Percentiles rank a stretch among this genome's conserved stretches.
phyloP scores from a whole-genome alignment of 108 stramenopile genomes.

The Conticribra weissflogii region DNA sequence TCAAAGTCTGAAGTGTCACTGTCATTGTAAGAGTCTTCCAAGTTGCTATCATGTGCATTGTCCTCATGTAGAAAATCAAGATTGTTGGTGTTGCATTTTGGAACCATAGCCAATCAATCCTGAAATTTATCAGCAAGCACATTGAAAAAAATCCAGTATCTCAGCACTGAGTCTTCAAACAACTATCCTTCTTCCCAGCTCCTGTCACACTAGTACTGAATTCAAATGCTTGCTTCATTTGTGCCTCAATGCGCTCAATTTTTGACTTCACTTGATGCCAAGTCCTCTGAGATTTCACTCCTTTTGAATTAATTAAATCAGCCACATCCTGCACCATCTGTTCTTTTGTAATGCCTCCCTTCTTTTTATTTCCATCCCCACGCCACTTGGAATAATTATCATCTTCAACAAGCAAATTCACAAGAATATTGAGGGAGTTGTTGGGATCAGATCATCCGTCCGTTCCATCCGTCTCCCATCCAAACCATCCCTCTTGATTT shows the following conservation, averaged over 20 bases:
- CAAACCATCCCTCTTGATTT: too few relatives aligned
- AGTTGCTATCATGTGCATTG: too few relatives aligned
- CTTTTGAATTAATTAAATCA: slow-evolving; percentile 2
- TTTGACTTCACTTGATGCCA: neutral
- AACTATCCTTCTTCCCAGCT: too few relatives aligned
- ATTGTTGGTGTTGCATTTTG: too few relatives aligned
- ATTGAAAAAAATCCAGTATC: too few relatives aligned
- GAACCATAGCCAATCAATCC: too few relatives aligned
- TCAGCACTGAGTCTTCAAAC: too few relatives aligned
- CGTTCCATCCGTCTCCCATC: slow-evolving; percentile 4
- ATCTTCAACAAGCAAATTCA: neutral
- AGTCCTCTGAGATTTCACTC: neutral
- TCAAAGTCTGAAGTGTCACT: too few relatives aligned
- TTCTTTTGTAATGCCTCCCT: neutral
- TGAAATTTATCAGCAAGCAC: too few relatives aligned
- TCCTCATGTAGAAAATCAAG: too few relatives aligned
- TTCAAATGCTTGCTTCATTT: neutral
- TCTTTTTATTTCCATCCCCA: too few relatives aligned
- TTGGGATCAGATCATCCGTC: neutral
- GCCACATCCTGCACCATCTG: neutral
- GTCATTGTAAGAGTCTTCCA: too few relatives aligned
- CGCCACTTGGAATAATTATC: slow-evolving; percentile 4
- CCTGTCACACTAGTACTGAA: neutral
- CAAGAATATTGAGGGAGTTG: neutral
- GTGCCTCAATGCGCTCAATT: neutral